A percentile compares a stretch with the other conserved stretches of the same genome.
Evolutionary conservation across 768 basidiomycete species (phyloP).

Genomic region (Xerocomellus amylosporus): DNA sequence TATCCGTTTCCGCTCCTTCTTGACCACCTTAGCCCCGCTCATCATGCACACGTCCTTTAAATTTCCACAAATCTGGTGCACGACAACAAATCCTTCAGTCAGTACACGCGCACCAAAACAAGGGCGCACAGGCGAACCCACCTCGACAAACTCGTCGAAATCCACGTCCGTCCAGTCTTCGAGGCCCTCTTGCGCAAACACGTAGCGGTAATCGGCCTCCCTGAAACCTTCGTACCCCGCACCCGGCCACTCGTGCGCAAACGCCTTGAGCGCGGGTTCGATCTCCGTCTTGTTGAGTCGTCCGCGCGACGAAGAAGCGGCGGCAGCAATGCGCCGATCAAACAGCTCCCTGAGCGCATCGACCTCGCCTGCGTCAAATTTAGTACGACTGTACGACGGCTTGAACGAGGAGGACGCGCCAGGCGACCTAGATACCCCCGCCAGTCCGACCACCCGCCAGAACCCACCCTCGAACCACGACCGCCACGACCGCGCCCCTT

Average conservation of each 20-base stretch:
- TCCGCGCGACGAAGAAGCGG: conserved; percentile 9
- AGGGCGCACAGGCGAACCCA: neutral
- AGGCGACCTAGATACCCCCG: neutral
- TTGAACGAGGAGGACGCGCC: conserved; percentile 7
- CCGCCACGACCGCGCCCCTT: conserved; percentile 12
- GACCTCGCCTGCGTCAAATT: conserved; percentile 53
- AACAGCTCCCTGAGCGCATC: conserved; percentile 43
- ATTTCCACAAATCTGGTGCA: conserved; percentile 62
- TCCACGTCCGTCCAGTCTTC: conserved; percentile 52
- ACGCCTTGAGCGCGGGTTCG: conserved; percentile 42
- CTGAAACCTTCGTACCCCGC: conserved; percentile 59
- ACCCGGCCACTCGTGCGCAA: conserved; percentile 34
- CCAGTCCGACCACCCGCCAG: conserved; percentile 25
- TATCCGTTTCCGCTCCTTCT: conserved; percentile 46
- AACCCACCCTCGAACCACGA: conserved; percentile 16
- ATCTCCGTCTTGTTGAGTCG: conserved; percentile 41
- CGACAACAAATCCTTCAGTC: neutral
- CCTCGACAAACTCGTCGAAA: conserved; percentile 88
- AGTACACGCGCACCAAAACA: conserved; percentile 32
- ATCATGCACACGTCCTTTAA: conserved; percentile 63
- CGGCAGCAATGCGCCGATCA: conserved; percentile 6
- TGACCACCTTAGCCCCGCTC: conserved; percentile 32
- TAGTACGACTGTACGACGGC: conserved; percentile 45
- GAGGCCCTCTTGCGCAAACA: conserved; percentile 75
- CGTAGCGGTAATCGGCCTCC: conserved; percentile 66